These are phyloP conservation scores for Adansonia madagascariensis DNA, from an alignment of 441 rosid genomes.

Conservation along the genomic window DNA sequence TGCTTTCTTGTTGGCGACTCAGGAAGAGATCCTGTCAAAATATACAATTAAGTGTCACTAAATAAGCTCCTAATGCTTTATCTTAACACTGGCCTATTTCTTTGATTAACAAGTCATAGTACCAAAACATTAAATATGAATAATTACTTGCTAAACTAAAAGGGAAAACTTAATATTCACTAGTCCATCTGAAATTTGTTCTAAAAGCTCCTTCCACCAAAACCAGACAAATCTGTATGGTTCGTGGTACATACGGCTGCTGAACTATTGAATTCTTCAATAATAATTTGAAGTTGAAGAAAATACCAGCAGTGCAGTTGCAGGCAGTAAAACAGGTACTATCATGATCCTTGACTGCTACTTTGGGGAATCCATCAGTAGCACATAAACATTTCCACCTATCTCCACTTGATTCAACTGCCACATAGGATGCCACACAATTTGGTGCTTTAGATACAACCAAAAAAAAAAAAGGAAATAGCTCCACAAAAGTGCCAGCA, in stretches of 20 bases:
- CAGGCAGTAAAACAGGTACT: conserved; percentile 75
- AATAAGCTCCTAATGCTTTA: conserved; percentile 27
- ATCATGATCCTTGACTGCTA: conserved; percentile 46
- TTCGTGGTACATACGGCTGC: neutral
- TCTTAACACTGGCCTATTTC: neutral
- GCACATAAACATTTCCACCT: conserved; percentile 78
- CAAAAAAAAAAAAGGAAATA: too few relatives aligned
- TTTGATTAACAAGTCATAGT: conserved; percentile 9
- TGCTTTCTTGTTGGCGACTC: conserved; percentile 44
- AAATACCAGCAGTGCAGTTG: conserved; percentile 86
- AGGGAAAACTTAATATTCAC: neutral
- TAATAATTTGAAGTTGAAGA: conserved; percentile 11
- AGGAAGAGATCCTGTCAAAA: conserved; percentile 50
- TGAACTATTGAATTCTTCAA: conserved; percentile 6
- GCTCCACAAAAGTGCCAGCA: too few relatives aligned
- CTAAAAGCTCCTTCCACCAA: neutral
- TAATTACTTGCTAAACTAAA: too few relatives aligned
- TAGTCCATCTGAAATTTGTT: neutral
- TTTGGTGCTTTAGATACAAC: conserved; percentile 18
- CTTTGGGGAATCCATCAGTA: conserved; percentile 69
- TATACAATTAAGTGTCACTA: conserved; percentile 26
- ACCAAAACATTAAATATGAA: neutral
- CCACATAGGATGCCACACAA: conserved; percentile 8
- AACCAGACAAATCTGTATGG: neutral
- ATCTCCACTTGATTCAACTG: conserved; percentile 44